A percentile compares a stretch with the other conserved stretches of the same genome.
phyloP scores from a whole-genome alignment of 2,329 filamentous ascomycete species.

The Trichoderma pleuroti region DNA sequence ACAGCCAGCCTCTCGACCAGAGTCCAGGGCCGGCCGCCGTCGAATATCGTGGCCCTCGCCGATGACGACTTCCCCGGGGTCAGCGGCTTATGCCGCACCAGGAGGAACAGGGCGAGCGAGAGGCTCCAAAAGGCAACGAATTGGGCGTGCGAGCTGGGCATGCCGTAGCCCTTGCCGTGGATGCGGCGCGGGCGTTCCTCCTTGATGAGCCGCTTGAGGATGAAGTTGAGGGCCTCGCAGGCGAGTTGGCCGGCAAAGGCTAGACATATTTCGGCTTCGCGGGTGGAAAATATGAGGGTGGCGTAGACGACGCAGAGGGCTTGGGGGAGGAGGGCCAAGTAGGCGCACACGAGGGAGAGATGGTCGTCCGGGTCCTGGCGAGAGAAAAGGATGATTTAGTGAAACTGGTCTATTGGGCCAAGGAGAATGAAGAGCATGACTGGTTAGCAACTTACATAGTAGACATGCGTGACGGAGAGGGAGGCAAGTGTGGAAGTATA shows the following conservation, averaged over 20 bases:
- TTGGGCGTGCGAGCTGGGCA: conserved; percentile 92
- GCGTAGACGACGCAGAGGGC: conserved; percentile 86
- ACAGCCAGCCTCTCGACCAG: conserved; percentile 56
- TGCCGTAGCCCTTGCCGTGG: conserved; percentile 93
- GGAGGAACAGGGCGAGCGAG: conserved; percentile 78
- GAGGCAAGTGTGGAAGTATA: conserved; percentile 67
- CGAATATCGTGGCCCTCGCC: neutral
- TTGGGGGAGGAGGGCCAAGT: conserved; percentile 90
- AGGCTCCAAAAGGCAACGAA: conserved; percentile 91
- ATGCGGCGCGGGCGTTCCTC: conserved; percentile 81
- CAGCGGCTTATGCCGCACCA: conserved; percentile 69
- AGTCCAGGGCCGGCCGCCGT: conserved; percentile 49
- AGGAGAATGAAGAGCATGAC: neutral
- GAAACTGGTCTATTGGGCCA: neutral
- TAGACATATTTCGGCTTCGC: conserved; percentile 82
- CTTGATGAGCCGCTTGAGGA: conserved; percentile 84
- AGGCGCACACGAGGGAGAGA: conserved; percentile 84
- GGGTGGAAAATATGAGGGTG: conserved; percentile 84
- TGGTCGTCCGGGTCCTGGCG: conserved; percentile 82
- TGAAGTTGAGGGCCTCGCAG: conserved; percentile 89
- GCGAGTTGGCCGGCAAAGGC: conserved; percentile 90
- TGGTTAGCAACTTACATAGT: conserved; percentile 65
- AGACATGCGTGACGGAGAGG: conserved; percentile 90
- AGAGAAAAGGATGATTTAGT: neutral
- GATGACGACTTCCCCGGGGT: neutral